Percentiles rank a stretch among this genome's conserved stretches.
Conservation (phyloP, 495 filamentous ascomycete species). For the Neurospora discreta region DNA sequence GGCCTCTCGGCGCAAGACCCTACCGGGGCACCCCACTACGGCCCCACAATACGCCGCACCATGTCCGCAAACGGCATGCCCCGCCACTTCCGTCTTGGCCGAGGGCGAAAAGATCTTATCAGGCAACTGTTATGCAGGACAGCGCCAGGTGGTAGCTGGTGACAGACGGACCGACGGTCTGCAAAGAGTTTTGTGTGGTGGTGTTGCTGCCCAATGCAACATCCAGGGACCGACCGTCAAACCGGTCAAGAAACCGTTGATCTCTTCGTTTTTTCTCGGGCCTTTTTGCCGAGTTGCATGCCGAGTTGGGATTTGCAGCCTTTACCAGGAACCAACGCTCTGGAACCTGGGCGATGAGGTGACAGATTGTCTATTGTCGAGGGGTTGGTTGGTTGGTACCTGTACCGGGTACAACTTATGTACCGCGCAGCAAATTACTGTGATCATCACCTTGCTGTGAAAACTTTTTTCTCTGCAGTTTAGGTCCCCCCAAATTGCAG, state of each 20-base stretch:
- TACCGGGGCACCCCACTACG: not conserved
- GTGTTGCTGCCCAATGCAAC: not conserved
- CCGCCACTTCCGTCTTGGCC: not conserved
- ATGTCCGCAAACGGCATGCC: not conserved
- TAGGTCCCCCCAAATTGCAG: not conserved
- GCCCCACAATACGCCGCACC: not conserved
- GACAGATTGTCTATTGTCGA: not conserved
- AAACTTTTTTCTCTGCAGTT: not conserved
- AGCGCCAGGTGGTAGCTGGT: not conserved
- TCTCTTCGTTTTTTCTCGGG: not conserved
- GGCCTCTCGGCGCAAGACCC: not conserved
- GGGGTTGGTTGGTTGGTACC: not conserved
- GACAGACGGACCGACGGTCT: not conserved
- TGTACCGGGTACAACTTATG: not conserved
- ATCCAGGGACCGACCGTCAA: not conserved
- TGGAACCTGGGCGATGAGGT: not conserved
- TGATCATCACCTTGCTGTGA: not conserved
- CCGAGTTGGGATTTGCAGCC: not conserved
- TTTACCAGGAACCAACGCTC: not conserved
- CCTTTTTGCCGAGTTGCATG: not conserved
- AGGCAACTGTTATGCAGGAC: too few species aligned
- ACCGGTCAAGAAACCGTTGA: not conserved
- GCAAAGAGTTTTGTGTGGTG: too few species aligned
- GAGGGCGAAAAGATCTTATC: too few species aligned
- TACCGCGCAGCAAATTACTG: not conserved